Conservation (phyloP, 2,329 filamentous ascomycete genomes). For the Penicillium sp. region DNA sequence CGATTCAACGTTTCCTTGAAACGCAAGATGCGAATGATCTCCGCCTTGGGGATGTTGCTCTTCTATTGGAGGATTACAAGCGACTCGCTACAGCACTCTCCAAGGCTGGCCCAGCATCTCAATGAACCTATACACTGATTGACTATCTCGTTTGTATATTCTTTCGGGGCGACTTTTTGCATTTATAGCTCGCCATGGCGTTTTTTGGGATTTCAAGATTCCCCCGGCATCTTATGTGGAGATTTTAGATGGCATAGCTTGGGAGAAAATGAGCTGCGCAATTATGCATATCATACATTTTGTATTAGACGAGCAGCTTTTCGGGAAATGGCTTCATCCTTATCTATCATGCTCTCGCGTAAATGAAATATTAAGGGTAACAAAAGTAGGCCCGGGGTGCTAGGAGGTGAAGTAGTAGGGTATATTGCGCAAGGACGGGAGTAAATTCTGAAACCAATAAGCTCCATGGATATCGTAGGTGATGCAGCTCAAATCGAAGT, state of each 20-base stretch:
- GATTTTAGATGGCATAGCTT: slow-evolving; percentile 11
- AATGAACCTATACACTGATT: slow-evolving; percentile 8
- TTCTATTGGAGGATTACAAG: slow-evolving; percentile 75
- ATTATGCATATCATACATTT: slow-evolving; percentile 21
- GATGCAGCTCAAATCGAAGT: slow-evolving; percentile 5
- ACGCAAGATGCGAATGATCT: slow-evolving; percentile 71
- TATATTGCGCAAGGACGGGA: slow-evolving; percentile 19
- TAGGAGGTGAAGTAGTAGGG: neutral
- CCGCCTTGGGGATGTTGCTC: slow-evolving; percentile 72
- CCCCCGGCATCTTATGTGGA: slow-evolving; percentile 7
- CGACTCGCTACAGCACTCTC: slow-evolving; percentile 69
- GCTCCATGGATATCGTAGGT: slow-evolving; percentile 4
- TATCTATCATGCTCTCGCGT: neutral
- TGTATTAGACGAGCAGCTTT: slow-evolving; percentile 6
- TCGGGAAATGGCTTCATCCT: neutral
- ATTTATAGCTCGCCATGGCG: slow-evolving; percentile 24
- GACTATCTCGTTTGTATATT: neutral
- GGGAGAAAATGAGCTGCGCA: neutral
- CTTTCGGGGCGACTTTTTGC: slow-evolving; percentile 2
- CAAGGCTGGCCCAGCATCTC: slow-evolving; percentile 40
- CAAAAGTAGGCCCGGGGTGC: neutral
- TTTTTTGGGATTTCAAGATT: slow-evolving; percentile 8
- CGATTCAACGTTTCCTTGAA: slow-evolving; percentile 74
- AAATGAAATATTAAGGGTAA: neutral
- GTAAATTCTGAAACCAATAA: neutral